A percentile compares a stretch with the other conserved stretches of the same genome.
Evolutionary conservation across 164 flowering plant species (phyloP).

Genomic region (Vitis cinerea): DNA sequence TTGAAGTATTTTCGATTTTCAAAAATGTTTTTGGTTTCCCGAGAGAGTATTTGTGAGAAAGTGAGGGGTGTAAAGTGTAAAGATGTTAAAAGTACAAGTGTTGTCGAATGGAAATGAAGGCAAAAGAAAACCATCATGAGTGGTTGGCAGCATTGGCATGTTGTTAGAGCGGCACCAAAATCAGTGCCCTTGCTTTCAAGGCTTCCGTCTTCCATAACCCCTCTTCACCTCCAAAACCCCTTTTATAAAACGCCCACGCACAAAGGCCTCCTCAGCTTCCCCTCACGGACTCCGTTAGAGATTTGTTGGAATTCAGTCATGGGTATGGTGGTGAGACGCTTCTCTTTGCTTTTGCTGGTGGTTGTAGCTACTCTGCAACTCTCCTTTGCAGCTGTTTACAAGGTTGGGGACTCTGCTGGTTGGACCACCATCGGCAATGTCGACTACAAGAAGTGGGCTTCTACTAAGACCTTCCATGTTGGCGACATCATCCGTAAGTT

Average conservation of each 20-base stretch:
- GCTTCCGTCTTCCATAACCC: too few relatives aligned
- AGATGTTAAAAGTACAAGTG: too few relatives aligned
- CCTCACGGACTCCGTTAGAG: not conserved
- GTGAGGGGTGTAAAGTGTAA: too few relatives aligned
- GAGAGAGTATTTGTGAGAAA: too few relatives aligned
- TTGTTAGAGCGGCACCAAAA: too few relatives aligned
- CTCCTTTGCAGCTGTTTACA: conserved; percentile 28
- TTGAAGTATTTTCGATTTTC: too few relatives aligned
- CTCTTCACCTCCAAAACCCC: too few relatives aligned
- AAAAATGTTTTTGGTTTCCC: too few relatives aligned
- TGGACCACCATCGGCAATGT: conserved; percentile 42
- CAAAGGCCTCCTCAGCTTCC: not conserved
- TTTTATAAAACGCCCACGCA: conserved; percentile 5
- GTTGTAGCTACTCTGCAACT: not conserved
- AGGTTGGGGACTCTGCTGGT: conserved; percentile 51
- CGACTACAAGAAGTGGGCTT: conserved; percentile 46
- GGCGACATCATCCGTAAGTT: conserved; percentile 32
- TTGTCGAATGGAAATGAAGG: too few relatives aligned
- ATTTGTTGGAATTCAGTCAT: conserved; percentile 10
- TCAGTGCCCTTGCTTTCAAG: too few relatives aligned
- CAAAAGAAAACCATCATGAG: too few relatives aligned
- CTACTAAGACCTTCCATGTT: conserved; percentile 27
- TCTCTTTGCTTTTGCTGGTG: conserved; percentile 9
- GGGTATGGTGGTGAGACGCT: conserved; percentile 14
- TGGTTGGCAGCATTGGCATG: too few relatives aligned